These are phyloP conservation scores for Lanmaoa rubissima DNA, from an alignment of 768 basidiomycete genomes.

Conservation along the genomic window DNA sequence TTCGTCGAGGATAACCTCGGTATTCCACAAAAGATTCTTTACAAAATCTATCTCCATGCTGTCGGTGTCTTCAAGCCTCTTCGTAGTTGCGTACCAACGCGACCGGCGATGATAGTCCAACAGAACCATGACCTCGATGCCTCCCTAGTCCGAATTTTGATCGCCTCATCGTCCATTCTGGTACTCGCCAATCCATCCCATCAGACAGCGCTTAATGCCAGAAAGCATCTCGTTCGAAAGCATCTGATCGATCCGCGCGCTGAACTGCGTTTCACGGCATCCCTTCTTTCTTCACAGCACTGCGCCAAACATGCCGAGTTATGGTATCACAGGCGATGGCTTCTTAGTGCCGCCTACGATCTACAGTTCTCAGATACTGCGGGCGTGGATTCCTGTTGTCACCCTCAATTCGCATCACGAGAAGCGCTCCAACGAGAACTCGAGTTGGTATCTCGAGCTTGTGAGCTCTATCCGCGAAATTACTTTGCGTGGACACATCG, in stretches of 20 bases:
- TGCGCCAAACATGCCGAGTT: slow-evolving; percentile 64
- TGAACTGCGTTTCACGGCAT: slow-evolving; percentile 48
- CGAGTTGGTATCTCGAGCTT: slow-evolving; percentile 44
- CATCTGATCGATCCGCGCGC: slow-evolving; percentile 36
- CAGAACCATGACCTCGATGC: slow-evolving; percentile 1
- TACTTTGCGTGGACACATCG: slow-evolving; percentile 75
- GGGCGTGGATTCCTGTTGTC: background rate
- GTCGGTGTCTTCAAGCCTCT: slow-evolving; percentile 34
- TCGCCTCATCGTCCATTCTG: slow-evolving; percentile 45
- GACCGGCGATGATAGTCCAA: background rate
- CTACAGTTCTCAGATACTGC: background rate
- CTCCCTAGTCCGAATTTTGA: slow-evolving; percentile 18
- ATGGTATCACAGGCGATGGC: slow-evolving; percentile 73
- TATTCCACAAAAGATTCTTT: slow-evolving; percentile 57
- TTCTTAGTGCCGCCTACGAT: slow-evolving; percentile 40
- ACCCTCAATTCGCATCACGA: slow-evolving; percentile 29
- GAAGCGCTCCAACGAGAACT: slow-evolving; percentile 47
- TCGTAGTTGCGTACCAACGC: slow-evolving; percentile 10
- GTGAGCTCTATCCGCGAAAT: slow-evolving; percentile 66
- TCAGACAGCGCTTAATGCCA: slow-evolving; percentile 61
- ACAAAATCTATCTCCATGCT: slow-evolving; percentile 49
- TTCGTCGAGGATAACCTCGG: slow-evolving; percentile 60
- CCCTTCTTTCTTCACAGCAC: slow-evolving; percentile 50
- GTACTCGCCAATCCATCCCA: slow-evolving; percentile 67
- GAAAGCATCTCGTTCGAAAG: slow-evolving; percentile 51